phyloP scores from a whole-genome alignment of 805 yeast genomes.

The Candida gorgasii region DNA sequence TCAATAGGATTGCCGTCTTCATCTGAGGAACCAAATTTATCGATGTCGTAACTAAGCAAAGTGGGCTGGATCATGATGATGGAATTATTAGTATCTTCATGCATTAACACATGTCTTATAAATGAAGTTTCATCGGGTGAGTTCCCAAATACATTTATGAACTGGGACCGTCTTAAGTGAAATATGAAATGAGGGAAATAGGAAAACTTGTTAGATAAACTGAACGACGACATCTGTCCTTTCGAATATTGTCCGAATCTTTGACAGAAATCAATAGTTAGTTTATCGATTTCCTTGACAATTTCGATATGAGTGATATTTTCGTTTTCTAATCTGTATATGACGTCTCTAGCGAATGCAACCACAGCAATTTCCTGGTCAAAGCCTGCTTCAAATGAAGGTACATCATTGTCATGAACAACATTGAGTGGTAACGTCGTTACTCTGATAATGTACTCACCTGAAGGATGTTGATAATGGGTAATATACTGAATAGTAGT shows the following conservation, averaged over 20 bases:
- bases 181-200: constrained; percentile 94
- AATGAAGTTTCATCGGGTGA: constrained; percentile 99
- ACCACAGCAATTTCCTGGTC: constrained; percentile 99
- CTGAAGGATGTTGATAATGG: constrained; percentile 93
- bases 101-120: constrained; percentile 86
- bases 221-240: constrained; percentile 79
- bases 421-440: constrained; percentile 66
- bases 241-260: constrained; percentile 91
- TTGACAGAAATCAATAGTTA: constrained; percentile 85
- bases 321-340: constrained; percentile 71
- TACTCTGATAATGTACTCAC: constrained; percentile 83
- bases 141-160: constrained; percentile 92
- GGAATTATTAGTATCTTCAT: constrained; percentile 91
- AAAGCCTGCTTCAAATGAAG: constrained; percentile 61
- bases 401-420: constrained; percentile 52
- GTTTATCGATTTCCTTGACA: constrained; percentile 89
- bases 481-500: constrained; percentile 83
- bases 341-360: constrained; percentile 84
- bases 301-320: constrained; percentile 79
- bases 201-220: constrained; percentile 79
- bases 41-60: constrained; percentile 61
- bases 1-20: constrained; percentile 31
- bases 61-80: constrained; percentile 98
- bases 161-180: constrained; percentile 94
- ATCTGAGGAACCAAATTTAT: constrained; percentile 36